Conservation (phyloP, 345 rosid species). For the Brassica juncea region DNA sequence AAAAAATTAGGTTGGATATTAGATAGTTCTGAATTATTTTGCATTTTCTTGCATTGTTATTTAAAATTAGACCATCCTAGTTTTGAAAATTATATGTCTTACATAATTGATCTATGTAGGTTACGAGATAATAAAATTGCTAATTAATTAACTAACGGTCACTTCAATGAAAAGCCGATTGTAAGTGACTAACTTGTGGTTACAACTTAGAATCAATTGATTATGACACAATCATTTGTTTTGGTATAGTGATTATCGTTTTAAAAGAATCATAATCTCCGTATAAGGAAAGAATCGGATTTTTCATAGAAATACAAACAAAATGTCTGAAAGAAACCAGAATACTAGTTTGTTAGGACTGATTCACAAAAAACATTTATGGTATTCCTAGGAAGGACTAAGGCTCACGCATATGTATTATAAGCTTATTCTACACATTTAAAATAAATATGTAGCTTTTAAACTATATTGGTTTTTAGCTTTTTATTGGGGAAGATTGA, state of each 20-base stretch:
- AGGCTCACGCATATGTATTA: not conserved
- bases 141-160: constrained; percentile 6
- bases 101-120: constrained; percentile 6
- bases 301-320: not conserved
- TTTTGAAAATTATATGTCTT: not conserved
- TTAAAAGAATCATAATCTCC: not conserved
- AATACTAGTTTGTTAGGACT: not conserved
- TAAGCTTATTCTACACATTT: not conserved
- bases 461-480: not conserved
- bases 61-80: not conserved
- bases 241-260: not conserved
- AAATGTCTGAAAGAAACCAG: not conserved
- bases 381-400: not conserved
- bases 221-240: constrained; percentile 21
- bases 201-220: constrained; percentile 30
- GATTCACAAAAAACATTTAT: not conserved
- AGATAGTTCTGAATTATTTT: not conserved
- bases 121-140: not conserved
- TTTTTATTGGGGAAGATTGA: not conserved
- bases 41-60: not conserved
- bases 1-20: not conserved
- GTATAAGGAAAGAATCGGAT: not conserved
- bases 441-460: not conserved
- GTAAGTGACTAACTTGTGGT: constrained; percentile 25
- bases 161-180: constrained; percentile 14